Evolutionary conservation across 2,329 filamentous ascomycete species (phyloP).

Genomic region (Colletotrichum sp.): DNA sequence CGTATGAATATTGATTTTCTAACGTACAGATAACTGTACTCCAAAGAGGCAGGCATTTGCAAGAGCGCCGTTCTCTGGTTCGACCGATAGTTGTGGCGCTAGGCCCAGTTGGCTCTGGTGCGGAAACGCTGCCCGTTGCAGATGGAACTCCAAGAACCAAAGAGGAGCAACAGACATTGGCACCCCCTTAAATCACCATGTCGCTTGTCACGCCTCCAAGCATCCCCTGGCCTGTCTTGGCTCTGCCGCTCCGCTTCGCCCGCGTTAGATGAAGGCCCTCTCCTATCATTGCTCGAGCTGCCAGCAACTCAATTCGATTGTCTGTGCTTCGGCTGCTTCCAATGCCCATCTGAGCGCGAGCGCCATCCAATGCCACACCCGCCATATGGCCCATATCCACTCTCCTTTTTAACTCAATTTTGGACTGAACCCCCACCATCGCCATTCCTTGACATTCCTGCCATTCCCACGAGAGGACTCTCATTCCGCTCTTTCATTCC

Average conservation of each 20-base stretch:
- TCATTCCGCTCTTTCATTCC: neutral
- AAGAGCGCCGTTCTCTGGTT: conserved; percentile 2
- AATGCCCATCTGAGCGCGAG: neutral
- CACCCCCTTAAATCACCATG: conserved; percentile 21
- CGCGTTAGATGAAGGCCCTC: conserved; percentile 7
- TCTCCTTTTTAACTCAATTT: neutral
- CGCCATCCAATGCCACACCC: neutral
- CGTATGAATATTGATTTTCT: no score
- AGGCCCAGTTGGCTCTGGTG: conserved; percentile 14
- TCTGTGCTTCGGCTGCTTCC: conserved; percentile 2
- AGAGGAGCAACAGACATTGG: conserved; percentile 20
- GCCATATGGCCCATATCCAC: neutral
- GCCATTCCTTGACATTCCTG: neutral
- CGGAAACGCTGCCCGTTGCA: conserved; percentile 20
- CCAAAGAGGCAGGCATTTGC: neutral
- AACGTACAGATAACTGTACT: no score
- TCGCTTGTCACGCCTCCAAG: conserved; percentile 4
- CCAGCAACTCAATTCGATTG: neutral
- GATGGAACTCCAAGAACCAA: conserved; percentile 11
- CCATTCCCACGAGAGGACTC: neutral
- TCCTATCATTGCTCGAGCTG: conserved; percentile 13
- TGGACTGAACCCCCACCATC: conserved; percentile 7
- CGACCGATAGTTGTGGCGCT: conserved; percentile 17
- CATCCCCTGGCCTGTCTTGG: conserved; percentile 17
- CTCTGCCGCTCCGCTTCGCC: neutral